A percentile compares a stretch with the other conserved stretches of the same genome.
Conservation (phyloP, 768 basidiomycete species). For the Cyclocybe cylindracea region DNA sequence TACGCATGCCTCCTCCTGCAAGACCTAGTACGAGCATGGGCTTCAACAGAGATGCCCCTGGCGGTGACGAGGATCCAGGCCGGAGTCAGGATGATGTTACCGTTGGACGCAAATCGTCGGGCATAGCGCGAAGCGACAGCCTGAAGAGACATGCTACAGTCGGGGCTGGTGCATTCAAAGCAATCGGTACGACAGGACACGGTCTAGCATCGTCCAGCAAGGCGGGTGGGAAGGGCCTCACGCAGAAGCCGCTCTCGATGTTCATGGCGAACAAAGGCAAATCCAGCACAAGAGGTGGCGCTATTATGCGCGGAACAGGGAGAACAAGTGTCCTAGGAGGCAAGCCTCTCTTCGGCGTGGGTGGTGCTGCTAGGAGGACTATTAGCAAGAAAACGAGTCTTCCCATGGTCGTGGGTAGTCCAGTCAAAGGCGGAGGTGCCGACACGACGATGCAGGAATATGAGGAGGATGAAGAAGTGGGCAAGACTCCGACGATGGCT, state of each 20-base stretch:
- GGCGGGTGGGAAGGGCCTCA: conserved; percentile 13
- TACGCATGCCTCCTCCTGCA: conserved; percentile 64
- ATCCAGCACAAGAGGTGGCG: conserved; percentile 6
- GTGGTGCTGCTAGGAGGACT: conserved; percentile 27
- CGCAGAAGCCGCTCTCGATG: conserved; percentile 29
- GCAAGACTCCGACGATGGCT: background rate
- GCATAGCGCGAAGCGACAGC: conserved; percentile 9
- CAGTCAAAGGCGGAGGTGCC: conserved; percentile 41
- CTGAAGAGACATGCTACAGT: conserved; percentile 24
- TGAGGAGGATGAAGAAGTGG: conserved; percentile 14
- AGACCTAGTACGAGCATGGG: conserved; percentile 74
- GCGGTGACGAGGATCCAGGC: conserved; percentile 23
- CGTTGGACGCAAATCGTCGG: conserved; percentile 17
- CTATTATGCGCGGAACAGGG: conserved; percentile 16
- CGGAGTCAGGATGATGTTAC: conserved; percentile 23
- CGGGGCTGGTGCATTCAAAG: conserved; percentile 15
- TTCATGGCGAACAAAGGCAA: conserved; percentile 22
- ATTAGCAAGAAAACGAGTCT: conserved; percentile 47
- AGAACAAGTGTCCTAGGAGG: conserved; percentile 8
- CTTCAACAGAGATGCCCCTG: conserved; percentile 45
- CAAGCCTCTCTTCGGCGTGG: conserved; percentile 28
- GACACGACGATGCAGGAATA: conserved; percentile 21
- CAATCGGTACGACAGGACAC: conserved; percentile 6
- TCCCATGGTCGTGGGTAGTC: conserved; percentile 49
- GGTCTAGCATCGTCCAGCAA: conserved; percentile 13